phyloP scores from a whole-genome alignment of 371 early-diverging fungal species.

The Chytridium lagenaria region DNA sequence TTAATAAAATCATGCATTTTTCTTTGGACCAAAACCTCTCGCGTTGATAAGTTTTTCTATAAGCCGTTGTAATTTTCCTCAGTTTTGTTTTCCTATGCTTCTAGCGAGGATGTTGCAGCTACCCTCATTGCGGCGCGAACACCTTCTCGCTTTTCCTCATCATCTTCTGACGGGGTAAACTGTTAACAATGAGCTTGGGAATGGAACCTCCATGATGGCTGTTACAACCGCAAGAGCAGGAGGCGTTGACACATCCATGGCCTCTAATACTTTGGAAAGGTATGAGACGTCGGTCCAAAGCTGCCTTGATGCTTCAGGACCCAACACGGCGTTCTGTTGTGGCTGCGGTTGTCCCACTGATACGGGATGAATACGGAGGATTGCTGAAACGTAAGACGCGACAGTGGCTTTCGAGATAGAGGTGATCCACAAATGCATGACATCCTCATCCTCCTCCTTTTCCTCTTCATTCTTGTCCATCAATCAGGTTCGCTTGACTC shows the following conservation, averaged over 20 bases:
- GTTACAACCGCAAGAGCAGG: conserved; percentile 37
- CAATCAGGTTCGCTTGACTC: conserved; percentile 12
- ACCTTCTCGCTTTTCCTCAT: conserved; percentile 8
- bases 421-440: conserved; percentile 73
- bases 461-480: conserved; percentile 32
- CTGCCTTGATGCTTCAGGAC: conserved; percentile 61
- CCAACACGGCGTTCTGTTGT: conserved; percentile 38
- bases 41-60: background rate
- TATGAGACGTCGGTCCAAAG: conserved; percentile 68
- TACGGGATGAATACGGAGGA: conserved; percentile 29
- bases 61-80: background rate
- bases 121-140: background rate
- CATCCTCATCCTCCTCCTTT: conserved; percentile 49
- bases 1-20: too few species aligned
- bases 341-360: too few species aligned
- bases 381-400: conserved; percentile 49
- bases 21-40: background rate
- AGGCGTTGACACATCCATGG: conserved; percentile 65
- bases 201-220: conserved; percentile 16
- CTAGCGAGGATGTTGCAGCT: background rate
- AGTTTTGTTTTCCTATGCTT: background rate
- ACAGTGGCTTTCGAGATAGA: conserved; percentile 66
- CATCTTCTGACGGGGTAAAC: background rate
- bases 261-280: conserved; percentile 65
- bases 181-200: background rate